Evolutionary conservation across 306 rosid species (phyloP), one percentile per base, ranked within the genome.

Genomic region (Hippophae rhamnoides): DNA sequence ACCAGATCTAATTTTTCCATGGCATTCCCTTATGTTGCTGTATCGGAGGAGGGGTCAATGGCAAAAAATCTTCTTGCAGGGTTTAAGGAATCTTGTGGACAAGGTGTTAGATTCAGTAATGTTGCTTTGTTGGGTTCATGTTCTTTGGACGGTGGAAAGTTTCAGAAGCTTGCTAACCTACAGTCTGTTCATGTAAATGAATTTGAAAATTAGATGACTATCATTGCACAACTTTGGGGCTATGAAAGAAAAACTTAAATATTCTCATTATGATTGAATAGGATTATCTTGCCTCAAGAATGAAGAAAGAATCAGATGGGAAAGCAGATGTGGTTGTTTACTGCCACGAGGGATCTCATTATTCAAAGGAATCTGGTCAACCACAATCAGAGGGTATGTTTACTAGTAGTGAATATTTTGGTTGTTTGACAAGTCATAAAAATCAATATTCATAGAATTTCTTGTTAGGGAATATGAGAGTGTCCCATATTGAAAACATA

Each of bases 21-120:
- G 82, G 96, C 96, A 27, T 87, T 87, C 79, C 98, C 98, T 23
- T 92, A 87, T 72, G 78, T 92, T 67, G 76, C 85, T 66, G 76
- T 86, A 56, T 77, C 93, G 47, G 89, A 81, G 75, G 81, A 76
- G 43, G 89, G 76, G 69, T 50, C 74, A 27, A 62, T 87, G 67
- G 95, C 78, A 73, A 78, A 75, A 40, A 73, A 60, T 9, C 64
- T 87, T 82, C 83, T 92, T 61, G 74, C 81, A 31, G 98, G 89
- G 76, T 80, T 92, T 57, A 56, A 78, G n/a, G 83, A 87, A 76
- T 79, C 77, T 14, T 87, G 98, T 65, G 95, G 83, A 78, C 81
- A 76, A 56, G 75, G 68, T 72, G 72, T 75, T 52, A 85, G 68
- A 60, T 78, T 83, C 63, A 72, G 61, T 57, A 78, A 76, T 45